Evolutionary conservation across 192 early-diverging fungal genomes (phyloP).

Genomic region (Coemansia asiatica): DNA sequence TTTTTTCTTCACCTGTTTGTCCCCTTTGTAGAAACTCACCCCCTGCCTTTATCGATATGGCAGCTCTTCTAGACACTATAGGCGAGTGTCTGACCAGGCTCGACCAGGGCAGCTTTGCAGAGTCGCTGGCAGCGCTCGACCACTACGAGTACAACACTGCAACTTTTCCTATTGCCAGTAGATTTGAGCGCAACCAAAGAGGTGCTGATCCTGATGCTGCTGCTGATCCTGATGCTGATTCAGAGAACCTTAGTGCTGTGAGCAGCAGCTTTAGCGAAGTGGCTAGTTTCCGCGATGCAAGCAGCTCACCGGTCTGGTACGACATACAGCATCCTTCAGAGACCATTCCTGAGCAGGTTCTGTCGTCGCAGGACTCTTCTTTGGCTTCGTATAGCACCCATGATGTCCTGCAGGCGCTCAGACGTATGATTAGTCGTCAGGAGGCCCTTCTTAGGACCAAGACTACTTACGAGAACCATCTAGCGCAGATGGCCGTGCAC

Average conservation of each 20-base stretch:
- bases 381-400: constrained; percentile 12
- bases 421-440: constrained; percentile 42
- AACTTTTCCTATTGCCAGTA: neutral
- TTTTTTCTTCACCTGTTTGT: no score
- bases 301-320: constrained; percentile 47
- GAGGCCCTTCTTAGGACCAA: constrained; percentile 25
- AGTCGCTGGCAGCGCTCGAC: constrained; percentile 32
- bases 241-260: constrained; percentile 18
- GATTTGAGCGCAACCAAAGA: neutral
- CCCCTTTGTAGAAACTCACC: no score
- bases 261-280: constrained; percentile 43
- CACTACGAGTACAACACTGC: constrained; percentile 8
- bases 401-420: constrained; percentile 28
- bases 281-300: constrained; percentile 45
- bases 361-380: neutral
- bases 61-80: constrained; percentile 21
- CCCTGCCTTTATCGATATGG: constrained; percentile 3
- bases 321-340: constrained; percentile 7
- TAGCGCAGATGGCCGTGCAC: constrained; percentile 45
- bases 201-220: no score
- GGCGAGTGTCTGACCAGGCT: constrained; percentile 42
- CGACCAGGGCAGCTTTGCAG: constrained; percentile 33
- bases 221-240: neutral
- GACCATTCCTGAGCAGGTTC: neutral
- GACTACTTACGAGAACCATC: constrained; percentile 29